Conservation (phyloP, 306 rosid genomes). For the Prinsepia uniflora region DNA sequence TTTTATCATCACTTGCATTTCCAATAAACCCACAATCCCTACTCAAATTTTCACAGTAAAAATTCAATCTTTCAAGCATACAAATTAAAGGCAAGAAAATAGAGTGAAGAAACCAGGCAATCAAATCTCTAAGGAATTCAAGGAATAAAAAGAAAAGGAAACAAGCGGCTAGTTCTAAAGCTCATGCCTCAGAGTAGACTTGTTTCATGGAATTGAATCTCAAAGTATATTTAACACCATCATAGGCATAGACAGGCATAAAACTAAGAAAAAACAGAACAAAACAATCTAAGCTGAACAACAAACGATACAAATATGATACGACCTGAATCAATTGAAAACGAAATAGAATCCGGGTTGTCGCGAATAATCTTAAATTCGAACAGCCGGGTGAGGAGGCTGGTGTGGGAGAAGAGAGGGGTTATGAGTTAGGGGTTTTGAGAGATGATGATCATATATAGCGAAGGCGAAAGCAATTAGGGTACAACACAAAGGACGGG, state of each 20-base stretch:
- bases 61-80: not conserved
- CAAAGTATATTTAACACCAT: conserved; percentile 75
- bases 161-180: not conserved
- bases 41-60: not conserved
- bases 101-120: not conserved
- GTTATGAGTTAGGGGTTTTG: conserved; percentile 5
- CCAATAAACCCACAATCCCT: not conserved
- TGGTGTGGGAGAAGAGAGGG: not conserved
- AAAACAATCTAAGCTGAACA: not conserved
- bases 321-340: not conserved
- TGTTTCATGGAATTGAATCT: conserved; percentile 53
- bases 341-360: not conserved
- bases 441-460: conserved; percentile 14
- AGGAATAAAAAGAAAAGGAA: not conserved
- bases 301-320: not conserved
- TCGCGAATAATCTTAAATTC: not conserved
- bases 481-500: not conserved
- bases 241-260: conserved; percentile 37
- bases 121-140: not conserved
- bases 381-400: not conserved
- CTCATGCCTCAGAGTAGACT: conserved; percentile 58
- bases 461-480: conserved; percentile 3
- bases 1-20: conserved; percentile 24
- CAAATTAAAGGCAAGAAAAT: not conserved
- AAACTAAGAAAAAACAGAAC: too few relatives aligned